Percentiles rank a stretch among this genome's conserved stretches.
These are phyloP conservation scores for Candida xiaguanensis DNA, from an alignment of 805 yeast species.

Conservation along the genomic window DNA sequence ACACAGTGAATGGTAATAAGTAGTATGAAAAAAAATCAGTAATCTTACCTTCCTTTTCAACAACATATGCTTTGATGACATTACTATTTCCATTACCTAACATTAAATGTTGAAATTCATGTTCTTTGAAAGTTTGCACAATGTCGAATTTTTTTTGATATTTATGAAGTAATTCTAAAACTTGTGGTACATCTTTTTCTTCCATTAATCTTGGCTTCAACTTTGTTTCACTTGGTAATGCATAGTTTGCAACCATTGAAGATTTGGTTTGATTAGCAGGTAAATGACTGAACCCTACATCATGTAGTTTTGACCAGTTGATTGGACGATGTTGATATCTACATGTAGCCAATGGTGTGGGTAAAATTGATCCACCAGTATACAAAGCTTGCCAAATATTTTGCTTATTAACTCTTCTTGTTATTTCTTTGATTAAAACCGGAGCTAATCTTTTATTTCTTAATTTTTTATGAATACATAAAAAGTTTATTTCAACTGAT, in stretches of 20 bases:
- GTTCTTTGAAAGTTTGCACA: constrained; percentile 62
- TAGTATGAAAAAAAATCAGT: constrained; percentile 91
- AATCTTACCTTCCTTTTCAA: constrained; percentile 60
- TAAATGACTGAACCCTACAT: constrained; percentile 83
- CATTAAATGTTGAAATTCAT: constrained; percentile 80
- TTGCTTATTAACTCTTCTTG: constrained; percentile 80
- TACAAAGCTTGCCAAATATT: constrained; percentile 95
- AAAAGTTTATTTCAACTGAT: constrained; percentile 86
- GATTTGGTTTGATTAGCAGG: constrained; percentile 69
- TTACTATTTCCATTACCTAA: constrained; percentile 46
- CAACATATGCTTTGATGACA: constrained; percentile 77
- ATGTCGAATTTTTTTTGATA: constrained; percentile 73
- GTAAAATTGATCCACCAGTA: constrained; percentile 88
- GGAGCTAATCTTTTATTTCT: constrained; percentile 95
- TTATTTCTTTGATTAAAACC: constrained; percentile 86
- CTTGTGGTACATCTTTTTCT: constrained; percentile 60
- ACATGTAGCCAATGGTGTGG: constrained; percentile 86
- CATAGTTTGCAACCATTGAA: constrained; percentile 59
- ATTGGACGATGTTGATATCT: constrained; percentile 92
- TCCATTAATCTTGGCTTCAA: constrained; percentile 53
- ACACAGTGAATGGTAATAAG: constrained; percentile 80
- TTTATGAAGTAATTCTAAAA: constrained; percentile 51
- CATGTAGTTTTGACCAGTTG: constrained; percentile 85
- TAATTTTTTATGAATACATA: constrained; percentile 91
- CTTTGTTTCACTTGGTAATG: constrained; percentile 50